Base-by-base conservation (phyloP, 2,329 filamentous ascomycete genomes). In the Graphium sp. region DNA sequence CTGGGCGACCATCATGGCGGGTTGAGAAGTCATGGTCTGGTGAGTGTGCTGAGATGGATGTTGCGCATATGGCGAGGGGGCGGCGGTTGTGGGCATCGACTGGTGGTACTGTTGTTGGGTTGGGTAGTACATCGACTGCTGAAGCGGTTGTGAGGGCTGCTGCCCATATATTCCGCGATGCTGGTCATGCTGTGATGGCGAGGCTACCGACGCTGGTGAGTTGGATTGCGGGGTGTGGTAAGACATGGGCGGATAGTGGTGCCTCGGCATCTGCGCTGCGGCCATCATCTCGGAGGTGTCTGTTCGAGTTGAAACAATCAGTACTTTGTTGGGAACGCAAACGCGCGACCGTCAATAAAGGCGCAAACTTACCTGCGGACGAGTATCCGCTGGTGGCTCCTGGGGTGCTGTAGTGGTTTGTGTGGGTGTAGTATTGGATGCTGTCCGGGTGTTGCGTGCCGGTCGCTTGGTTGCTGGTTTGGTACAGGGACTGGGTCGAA, bases 141-240 rank as follows among this genome's bases (percentile, higher is more conserved):
- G 80, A 41, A 81, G 68, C 52, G 91, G 70, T 50, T 89, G 81
- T 32, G 78, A 72, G 21, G 74, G 58, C 28, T 78, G 76, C 43
- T 85, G 79, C 20, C 72, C 76, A 52, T 94, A 95, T 47, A 95
- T 69, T 43, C 73, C 76, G 41, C 85, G 67, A 56, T 92, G 82
- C 46, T 87, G 82, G 47, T 95, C 87, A 53, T 93, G 84, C 32
- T 74, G 68, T 33, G 84, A 82, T 14, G 83, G 77, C 19, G 87
- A 94, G 37, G 85, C 80, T 42, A 94, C 85, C 28, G 85, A 92
- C 22, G 83, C 82, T 27, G 87, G 87, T 31, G 87, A 93, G 53
- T 87, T 92, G 32, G 85, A 92, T 57, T 94, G 85, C 31, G 85
- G 84, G 12, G 85, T 91, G 52, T 94, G 82, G 50, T 94, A 94